Base-by-base conservation (phyloP, 176 grass and related monocot species). In the Raddia guianensis region DNA sequence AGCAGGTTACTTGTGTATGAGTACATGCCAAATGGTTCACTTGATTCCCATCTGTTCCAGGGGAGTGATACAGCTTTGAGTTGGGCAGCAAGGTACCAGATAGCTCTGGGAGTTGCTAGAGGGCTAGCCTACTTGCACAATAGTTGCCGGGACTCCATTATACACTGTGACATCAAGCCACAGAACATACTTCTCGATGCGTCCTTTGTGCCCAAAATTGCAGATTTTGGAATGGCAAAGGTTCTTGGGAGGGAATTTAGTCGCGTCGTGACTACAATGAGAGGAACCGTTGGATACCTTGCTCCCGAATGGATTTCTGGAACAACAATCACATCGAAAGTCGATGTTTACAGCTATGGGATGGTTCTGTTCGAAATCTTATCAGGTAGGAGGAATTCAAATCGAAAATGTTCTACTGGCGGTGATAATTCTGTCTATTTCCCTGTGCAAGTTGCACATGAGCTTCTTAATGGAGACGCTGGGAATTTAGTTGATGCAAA, bases 71-170 rank as follows among this genome's bases (percentile, higher is more conserved):
- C 3, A 33, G 2, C 16, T 43, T 66, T 95, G 10, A 63, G 47
- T 27, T 92, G 89, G 89, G 68, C 49, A 10, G 73, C 54, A 0
- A 86, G 87, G 34, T 90, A 90, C 20, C 57, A 85, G 49, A 90
- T 88, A 50, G 87, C 85, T 44, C 47, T 95, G 0, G 85, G 92
- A 73, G 74, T 87, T 60, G 83, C 84, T 18, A 87, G 85, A 75
- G 90, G 85, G 10, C 62, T 95, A 42, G 82, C 33, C 9, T 92
- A 92, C 60, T 69, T 95, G 53, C 93, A 95, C 1, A 78, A 90
- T 51, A 51, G 86, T 1, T 92, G 93, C 4, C 86, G 50, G 18
- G 65, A 77, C 12, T 77, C 12, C 40, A 87, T 87, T 21, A 87
- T 87, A 64, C 85, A 82, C 21, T 87, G 73, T 40, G 73, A 82